Percentiles rank a stretch among this genome's conserved stretches.
phyloP scores from a whole-genome alignment of 2,329 filamentous ascomycete species.

The Beauveria pseudobassiana region DNA sequence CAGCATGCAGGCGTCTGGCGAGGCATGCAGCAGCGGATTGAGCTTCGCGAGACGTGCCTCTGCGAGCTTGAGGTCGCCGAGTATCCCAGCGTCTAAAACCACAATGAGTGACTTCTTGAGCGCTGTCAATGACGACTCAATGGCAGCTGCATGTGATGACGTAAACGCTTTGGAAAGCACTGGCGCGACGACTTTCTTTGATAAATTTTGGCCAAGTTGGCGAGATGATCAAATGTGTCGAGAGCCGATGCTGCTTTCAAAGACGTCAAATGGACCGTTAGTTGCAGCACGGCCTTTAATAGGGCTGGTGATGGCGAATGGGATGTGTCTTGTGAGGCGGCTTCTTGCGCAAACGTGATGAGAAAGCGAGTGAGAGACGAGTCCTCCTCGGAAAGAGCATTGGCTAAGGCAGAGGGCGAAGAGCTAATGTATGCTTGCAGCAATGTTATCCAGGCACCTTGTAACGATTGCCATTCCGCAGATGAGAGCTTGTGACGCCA shows the following conservation, averaged over 20 bases:
- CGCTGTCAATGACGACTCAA: conserved; percentile 49
- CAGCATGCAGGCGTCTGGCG: conserved; percentile 47
- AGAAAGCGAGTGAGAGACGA: conserved; percentile 54
- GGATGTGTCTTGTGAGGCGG: conserved; percentile 27
- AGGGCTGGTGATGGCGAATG: conserved; percentile 36
- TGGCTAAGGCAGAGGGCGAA: conserved; percentile 46
- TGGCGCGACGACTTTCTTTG: conserved; percentile 51
- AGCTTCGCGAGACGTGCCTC: conserved; percentile 49
- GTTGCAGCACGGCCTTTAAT: conserved; percentile 55
- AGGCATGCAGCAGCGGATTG: conserved; percentile 57
- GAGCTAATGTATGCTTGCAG: conserved; percentile 57
- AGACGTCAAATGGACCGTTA: conserved; percentile 51
- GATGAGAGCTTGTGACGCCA: conserved; percentile 60
- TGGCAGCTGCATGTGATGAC: conserved; percentile 32
- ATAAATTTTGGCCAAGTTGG: conserved; percentile 61
- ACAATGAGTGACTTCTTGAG: conserved; percentile 56
- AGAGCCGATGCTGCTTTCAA: conserved; percentile 35
- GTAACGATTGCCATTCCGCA: conserved; percentile 68
- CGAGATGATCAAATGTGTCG: conserved; percentile 59
- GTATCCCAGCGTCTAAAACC: conserved; percentile 53
- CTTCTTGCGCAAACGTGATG: conserved; percentile 57
- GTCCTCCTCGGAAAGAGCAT: conserved; percentile 44
- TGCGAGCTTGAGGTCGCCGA: conserved; percentile 45
- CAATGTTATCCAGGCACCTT: conserved; percentile 69
- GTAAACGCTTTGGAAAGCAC: conserved; percentile 44